Percentiles rank a stretch among this genome's conserved stretches.
These are phyloP conservation scores for Candida pseudoviswanathii DNA, from an alignment of 1,139 yeast species.

Conservation along the genomic window DNA sequence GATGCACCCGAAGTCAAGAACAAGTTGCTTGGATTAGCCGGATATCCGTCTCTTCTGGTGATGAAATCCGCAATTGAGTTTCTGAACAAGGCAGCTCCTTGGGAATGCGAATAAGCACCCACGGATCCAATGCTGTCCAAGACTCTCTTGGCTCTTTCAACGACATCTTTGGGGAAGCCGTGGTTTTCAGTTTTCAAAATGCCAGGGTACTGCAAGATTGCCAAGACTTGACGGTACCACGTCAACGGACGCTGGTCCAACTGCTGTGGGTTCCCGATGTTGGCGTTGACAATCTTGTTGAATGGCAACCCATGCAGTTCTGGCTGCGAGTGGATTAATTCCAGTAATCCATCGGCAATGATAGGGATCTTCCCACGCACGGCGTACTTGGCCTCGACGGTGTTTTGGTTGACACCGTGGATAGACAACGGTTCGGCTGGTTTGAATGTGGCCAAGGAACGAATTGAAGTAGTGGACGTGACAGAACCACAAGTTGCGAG, in stretches of 20 bases:
- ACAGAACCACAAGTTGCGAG: background rate
- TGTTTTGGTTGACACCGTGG: conserved; percentile 66
- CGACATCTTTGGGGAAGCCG: conserved; percentile 68
- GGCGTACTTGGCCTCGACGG: conserved; percentile 88
- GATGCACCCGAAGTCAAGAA: conserved; percentile 94
- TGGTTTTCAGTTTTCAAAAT: conserved; percentile 42
- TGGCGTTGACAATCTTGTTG: conserved; percentile 76
- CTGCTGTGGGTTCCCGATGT: conserved; percentile 97
- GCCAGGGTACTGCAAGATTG: conserved; percentile 83
- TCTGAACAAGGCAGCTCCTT: conserved; percentile 76
- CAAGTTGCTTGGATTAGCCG: conserved; percentile 67
- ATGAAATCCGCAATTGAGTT: conserved; percentile 82
- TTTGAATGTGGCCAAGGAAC: conserved; percentile 17
- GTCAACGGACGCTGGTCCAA: conserved; percentile 91
- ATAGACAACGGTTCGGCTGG: conserved; percentile 26
- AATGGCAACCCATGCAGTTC: conserved; percentile 74
- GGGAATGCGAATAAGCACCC: conserved; percentile 94
- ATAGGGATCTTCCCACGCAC: conserved; percentile 94
- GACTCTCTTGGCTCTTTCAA: conserved; percentile 65
- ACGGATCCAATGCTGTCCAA: conserved; percentile 72
- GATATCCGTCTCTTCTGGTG: conserved; percentile 53
- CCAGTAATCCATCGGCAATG: conserved; percentile 81
- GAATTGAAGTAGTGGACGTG: background rate
- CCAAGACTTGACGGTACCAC: conserved; percentile 90
- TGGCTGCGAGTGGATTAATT: conserved; percentile 45